Evolutionary conservation across 2,329 filamentous ascomycete genomes (phyloP), one percentile per base, ranked within the genome.

Genomic region (Cylindrodendrum hubeiense): DNA sequence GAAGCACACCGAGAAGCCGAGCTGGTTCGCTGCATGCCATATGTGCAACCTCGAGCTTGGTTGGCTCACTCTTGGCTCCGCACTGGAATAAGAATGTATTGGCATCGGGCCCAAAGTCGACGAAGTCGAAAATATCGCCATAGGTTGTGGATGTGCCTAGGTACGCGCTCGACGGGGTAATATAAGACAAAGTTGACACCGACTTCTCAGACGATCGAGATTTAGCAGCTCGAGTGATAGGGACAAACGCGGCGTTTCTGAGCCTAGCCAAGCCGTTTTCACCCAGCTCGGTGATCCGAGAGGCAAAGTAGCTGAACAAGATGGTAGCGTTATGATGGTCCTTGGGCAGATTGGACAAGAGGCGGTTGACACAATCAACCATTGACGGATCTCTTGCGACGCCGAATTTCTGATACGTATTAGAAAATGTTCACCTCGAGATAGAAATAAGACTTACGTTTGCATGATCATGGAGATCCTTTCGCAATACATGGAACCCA

Each of bases 111-210:
- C 95, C 94, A 81, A 98, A 99, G 77, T 98, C 93, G 15, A 98
- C 95, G 79, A 98, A 99, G 76, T 98, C 94, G 71, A 99, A 97
- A 33, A 99, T 97, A 33, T 97, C 93, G 12, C 89, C 92, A 74
- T 97, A 99, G 8, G 84, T 85, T 2, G 81, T 78, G 6, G 86
- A 89, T 28, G 70, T 90, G 9, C 96, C 96, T 2, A 99, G 85
- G 77, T 97, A 99, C 67, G 92, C 94, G 43, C 90, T 85, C 49
- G 86, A 87, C 5, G 96, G 95, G 17, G 88, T 85, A 47, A 94
- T 85, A 71, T 78, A 71, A 3, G 73, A 70, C 2, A 74, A 43
- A 2, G 55, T 74, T 46, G 73, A 75, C 59, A 76, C 54, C 43
- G 80, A 68, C 63, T 85, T 87, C 63, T 85, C 85, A 46, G 76